Evolutionary conservation across 2,329 filamentous ascomycete species (phyloP), one percentile per base, ranked within the genome.

Genomic region (Tolypocladium sp.): DNA sequence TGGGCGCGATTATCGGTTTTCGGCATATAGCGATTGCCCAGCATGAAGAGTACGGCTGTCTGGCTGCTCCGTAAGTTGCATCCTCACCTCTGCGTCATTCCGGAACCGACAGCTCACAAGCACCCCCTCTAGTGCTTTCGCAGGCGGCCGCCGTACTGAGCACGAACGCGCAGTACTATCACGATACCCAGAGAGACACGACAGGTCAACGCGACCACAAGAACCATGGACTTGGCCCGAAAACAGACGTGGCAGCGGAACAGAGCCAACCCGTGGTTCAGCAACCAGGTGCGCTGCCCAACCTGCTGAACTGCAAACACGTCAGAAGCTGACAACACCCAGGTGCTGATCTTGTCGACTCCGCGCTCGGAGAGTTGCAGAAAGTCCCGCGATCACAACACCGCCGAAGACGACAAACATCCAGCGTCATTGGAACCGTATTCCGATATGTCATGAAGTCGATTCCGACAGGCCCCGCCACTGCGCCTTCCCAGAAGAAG

Each of bases 261-360:
- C 66, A 69, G 44, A 58, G 61, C 51, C 67, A 67, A 56, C 63
- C 64, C 20, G 61, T 62, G 35, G 65, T 65, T 56, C 66, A 68
- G 30, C 73, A 77, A 60, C 74, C 74, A 57, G 76, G 76, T 78
- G 73, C 44, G 71, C 56, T 33, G 37, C 38, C 41, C 22, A 17
- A 9, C 30, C 30, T 8, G 13, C 30, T 20, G 2, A 27, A 52
- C 15, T 8, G 5, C 10, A 2, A 2, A 20, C 9, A 30, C 30
- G 54, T 38, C 44, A 9, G 22, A 41, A 8, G 25, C 55, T 58
- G 46, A 56, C 35, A 4, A 15, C 35, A 59, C 8, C 12, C 62
- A 81, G 82, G 81, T 46, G 77, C 77, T 65, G 80, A 84, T 56
- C 72, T 82, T 20, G 80, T 84, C 58, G 78, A 82, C 53, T 74